Evolutionary conservation across 495 filamentous ascomycete genomes (phyloP).

Genomic region (Hypoxylon trugodes): DNA sequence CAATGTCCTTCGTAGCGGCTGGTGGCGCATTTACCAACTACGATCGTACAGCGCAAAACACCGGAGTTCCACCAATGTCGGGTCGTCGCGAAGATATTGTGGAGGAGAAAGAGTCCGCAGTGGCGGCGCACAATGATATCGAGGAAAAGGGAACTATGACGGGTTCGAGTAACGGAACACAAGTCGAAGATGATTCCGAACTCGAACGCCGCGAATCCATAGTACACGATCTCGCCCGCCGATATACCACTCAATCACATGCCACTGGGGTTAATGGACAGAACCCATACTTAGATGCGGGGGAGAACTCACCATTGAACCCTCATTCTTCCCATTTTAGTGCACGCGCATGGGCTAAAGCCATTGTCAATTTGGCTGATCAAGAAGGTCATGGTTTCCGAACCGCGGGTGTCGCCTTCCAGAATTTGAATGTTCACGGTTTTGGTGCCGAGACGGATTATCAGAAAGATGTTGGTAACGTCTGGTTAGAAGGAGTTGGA

Average conservation of each 20-base stretch:
- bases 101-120: slow-evolving; percentile 9
- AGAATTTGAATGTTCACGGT: slow-evolving; percentile 77
- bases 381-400: slow-evolving; percentile 56
- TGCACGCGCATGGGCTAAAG: slow-evolving; percentile 63
- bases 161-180: slow-evolving; percentile 46
- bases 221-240: slow-evolving; percentile 56
- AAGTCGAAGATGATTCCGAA: slow-evolving; percentile 53
- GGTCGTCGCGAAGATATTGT: slow-evolving; percentile 25
- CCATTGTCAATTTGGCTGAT: slow-evolving; percentile 56
- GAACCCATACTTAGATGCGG: slow-evolving; percentile 49
- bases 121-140: slow-evolving; percentile 19
- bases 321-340: slow-evolving; percentile 63
- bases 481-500: slow-evolving; percentile 64
- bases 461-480: slow-evolving; percentile 76
- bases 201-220: slow-evolving; percentile 51
- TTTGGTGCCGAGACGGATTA: slow-evolving; percentile 81
- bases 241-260: slow-evolving; percentile 56
- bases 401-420: slow-evolving; percentile 63
- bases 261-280: slow-evolving; percentile 41
- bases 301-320: slow-evolving; percentile 58
- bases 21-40: slow-evolving; percentile 55
- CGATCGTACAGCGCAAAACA: slow-evolving; percentile 53
- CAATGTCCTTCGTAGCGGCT: slow-evolving; percentile 56
- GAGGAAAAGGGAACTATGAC: slow-evolving; percentile 43
- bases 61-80: slow-evolving; percentile 31